Evolutionary conservation across 306 rosid species (phyloP).

Genomic region (Leucaena leucocephala): DNA sequence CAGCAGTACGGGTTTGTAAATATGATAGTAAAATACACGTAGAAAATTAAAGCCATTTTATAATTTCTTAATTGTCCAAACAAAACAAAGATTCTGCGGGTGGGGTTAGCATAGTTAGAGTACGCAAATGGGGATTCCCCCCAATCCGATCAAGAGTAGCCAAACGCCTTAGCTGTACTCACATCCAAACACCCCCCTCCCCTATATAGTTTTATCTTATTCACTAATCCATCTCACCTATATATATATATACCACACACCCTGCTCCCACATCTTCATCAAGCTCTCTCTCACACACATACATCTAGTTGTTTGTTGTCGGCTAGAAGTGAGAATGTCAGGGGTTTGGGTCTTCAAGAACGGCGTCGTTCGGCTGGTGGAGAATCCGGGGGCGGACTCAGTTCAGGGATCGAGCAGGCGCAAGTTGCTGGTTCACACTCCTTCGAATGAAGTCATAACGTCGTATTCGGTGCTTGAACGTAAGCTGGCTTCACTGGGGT

Average conservation of each 20-base stretch:
- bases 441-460: conserved; percentile 64
- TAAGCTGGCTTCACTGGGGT: conserved; percentile 65
- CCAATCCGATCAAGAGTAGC: conserved; percentile 30
- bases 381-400: conserved; percentile 64
- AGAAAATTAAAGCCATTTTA: not conserved
- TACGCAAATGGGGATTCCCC: conserved; percentile 43
- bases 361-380: conserved; percentile 83
- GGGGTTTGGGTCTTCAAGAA: conserved; percentile 97
- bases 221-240: conserved; percentile 18
- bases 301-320: too few relatives aligned
- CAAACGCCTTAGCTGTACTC: conserved; percentile 45
- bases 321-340: conserved; percentile 44
- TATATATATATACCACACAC: conserved; percentile 45
- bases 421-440: conserved; percentile 70
- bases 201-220: not conserved
- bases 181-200: conserved; percentile 38
- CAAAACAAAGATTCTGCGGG: conserved; percentile 64
- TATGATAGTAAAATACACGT: not conserved
- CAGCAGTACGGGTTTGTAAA: too few relatives aligned
- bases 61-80: conserved; percentile 31
- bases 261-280: not conserved
- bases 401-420: conserved; percentile 45
- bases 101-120: conserved; percentile 43
- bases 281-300: not conserved
- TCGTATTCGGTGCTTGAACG: conserved; percentile 63